Base-by-base conservation (phyloP, 139 green algal species). In the Chara braunii region DNA sequence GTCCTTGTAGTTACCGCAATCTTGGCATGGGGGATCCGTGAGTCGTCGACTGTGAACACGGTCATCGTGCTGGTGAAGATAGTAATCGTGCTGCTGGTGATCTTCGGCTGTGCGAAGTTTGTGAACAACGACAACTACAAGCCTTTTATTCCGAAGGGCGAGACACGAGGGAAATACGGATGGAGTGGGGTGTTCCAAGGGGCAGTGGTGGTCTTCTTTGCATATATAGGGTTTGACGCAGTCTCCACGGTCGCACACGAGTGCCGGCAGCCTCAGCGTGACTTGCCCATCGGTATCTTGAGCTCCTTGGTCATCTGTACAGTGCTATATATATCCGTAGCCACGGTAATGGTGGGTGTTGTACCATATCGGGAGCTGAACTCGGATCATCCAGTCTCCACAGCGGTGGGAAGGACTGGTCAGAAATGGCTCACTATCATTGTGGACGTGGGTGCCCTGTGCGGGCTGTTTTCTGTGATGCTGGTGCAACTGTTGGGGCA, bases 61-160 rank as follows among this genome's bases (percentile, higher is more conserved):
- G 43, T 70, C 22, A 72, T 74, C 55, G 68, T 57, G 12, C 36
- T 36, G 3, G 8, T 18, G 23, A 74, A 74, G 58, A 57, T 70
- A 4, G n/a, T n/a, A n/a, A n/a, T n/a, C n/a, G n/a, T n/a, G n/a
- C n/a, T n/a, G n/a, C n/a, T n/a, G n/a, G n/a, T n/a, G n/a, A n/a
- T n/a, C n/a, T n/a, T n/a, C n/a, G n/a, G n/a, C n/a, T n/a, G n/a
- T n/a, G n/a, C n/a, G n/a, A n/a, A n/a, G n/a, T n/a, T n/a, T n/a
- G n/a, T n/a, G n/a, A n/a, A n/a, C n/a, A n/a, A n/a, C n/a, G n/a
- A n/a, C n/a, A n/a, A n/a, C n/a, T n/a, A n/a, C n/a, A n/a, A n/a
- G n/a, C n/a, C n/a, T n/a, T n/a, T n/a, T n/a, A n/a, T n/a, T n/a
- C n/a, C n/a, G n/a, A n/a, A n/a, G n/a, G n/a, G n/a, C n/a, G n/a